Percentiles rank a stretch among this genome's conserved stretches.
phyloP scores from a whole-genome alignment of 345 rosid genomes.

The Populus davidiana region DNA sequence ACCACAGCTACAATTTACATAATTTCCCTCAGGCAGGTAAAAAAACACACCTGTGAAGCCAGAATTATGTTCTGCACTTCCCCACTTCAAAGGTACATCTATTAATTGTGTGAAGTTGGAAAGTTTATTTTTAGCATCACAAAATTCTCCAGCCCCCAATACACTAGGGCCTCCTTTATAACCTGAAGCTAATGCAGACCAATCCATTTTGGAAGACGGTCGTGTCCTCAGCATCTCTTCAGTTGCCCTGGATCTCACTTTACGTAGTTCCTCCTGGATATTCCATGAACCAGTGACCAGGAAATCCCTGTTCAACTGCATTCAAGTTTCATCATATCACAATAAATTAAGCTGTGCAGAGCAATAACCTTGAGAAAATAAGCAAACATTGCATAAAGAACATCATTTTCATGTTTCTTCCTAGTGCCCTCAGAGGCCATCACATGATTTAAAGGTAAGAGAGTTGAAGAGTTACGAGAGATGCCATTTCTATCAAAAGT shows the following conservation, averaged over 20 bases:
- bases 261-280: slow-evolving; percentile 78
- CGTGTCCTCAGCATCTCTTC: slow-evolving; percentile 66
- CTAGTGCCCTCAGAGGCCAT: neutral
- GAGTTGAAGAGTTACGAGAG: neutral
- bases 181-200: slow-evolving; percentile 44
- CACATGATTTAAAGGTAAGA: neutral
- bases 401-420: neutral
- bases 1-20: too few species aligned
- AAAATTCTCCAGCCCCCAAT: slow-evolving; percentile 21
- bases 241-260: slow-evolving; percentile 85
- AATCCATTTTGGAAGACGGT: slow-evolving; percentile 42
- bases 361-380: neutral
- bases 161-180: slow-evolving; percentile 30
- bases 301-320: slow-evolving; percentile 56
- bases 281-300: slow-evolving; percentile 65
- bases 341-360: slow-evolving; percentile 5
- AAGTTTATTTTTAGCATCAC: slow-evolving; percentile 27
- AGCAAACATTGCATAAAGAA: neutral
- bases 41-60: slow-evolving; percentile 27
- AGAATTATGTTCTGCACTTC: slow-evolving; percentile 19
- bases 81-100: slow-evolving; percentile 36
- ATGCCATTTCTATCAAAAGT: neutral
- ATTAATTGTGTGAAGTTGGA: slow-evolving; percentile 23
- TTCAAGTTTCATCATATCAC: slow-evolving; percentile 22
- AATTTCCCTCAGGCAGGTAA: slow-evolving; percentile 10